Conservation (phyloP, 225 moss, liverwort and hornwort species). For the Pleurozium schreberi region DNA sequence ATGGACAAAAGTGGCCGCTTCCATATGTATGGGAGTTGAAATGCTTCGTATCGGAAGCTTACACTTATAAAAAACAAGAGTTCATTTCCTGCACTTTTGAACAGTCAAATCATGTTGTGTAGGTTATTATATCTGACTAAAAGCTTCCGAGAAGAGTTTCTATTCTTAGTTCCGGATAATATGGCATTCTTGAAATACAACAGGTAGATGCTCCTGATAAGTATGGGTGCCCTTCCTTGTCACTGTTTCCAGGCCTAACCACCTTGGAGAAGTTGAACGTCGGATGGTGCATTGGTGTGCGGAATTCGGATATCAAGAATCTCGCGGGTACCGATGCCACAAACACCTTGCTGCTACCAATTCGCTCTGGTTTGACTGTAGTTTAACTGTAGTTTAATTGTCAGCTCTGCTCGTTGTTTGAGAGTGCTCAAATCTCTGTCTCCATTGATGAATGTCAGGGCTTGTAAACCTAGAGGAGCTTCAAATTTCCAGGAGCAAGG, state of each 20-base stretch:
- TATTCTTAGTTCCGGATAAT: background rate
- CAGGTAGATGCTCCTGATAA: background rate
- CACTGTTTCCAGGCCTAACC: constrained; percentile 40
- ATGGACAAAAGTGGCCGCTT: background rate
- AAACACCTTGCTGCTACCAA: background rate
- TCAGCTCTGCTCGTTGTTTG: background rate
- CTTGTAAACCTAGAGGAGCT: constrained; percentile 74
- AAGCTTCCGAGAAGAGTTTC: background rate
- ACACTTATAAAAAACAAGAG: background rate
- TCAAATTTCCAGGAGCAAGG: constrained; percentile 88
- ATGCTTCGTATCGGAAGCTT: background rate
- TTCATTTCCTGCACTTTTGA: background rate
- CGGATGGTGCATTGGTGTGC: constrained; percentile 87
- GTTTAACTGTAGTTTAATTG: background rate
- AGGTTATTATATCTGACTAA: background rate
- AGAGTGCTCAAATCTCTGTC: background rate
- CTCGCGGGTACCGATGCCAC: constrained; percentile 37
- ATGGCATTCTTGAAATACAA: background rate
- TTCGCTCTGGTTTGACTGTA: background rate
- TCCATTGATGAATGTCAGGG: constrained; percentile 22
- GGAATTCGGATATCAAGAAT: constrained; percentile 66
- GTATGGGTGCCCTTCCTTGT: background rate
- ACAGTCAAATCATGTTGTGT: background rate
- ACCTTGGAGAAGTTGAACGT: constrained; percentile 80
- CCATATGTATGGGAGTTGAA: background rate